phyloP scores from a whole-genome alignment of 768 basidiomycete species.

The Boletus reticuloceps region DNA sequence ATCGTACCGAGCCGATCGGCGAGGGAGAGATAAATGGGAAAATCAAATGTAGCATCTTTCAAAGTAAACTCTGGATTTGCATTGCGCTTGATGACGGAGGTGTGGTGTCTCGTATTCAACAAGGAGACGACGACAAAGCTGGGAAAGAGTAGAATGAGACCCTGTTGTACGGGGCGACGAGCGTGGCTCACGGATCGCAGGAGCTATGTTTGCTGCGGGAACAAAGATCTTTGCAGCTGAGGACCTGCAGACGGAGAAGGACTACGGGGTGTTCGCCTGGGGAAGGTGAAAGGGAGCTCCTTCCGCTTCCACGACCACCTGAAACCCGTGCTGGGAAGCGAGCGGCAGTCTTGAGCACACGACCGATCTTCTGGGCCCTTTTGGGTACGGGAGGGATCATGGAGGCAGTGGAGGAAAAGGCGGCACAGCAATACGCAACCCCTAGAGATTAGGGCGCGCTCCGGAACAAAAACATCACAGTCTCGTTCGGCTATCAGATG shows the following conservation, averaged over 20 bases:
- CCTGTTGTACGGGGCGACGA: neutral
- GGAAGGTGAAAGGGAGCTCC: constrained; percentile 39
- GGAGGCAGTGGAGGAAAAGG: neutral
- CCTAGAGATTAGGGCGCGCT: constrained; percentile 4
- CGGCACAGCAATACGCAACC: constrained; percentile 18
- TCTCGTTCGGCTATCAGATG: too few relatives aligned
- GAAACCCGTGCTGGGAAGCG: constrained; percentile 49
- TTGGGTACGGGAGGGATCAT: constrained; percentile 37
- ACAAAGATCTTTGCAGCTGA: constrained; percentile 59
- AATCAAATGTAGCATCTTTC: constrained; percentile 84
- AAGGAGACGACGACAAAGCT: constrained; percentile 73
- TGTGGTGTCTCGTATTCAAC: constrained; percentile 58
- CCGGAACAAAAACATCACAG: neutral
- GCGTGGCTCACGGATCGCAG: constrained; percentile 71
- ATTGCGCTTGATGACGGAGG: constrained; percentile 72
- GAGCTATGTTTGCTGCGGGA: constrained; percentile 66
- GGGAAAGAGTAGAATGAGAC: neutral
- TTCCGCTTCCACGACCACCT: constrained; percentile 37
- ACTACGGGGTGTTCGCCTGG: constrained; percentile 68
- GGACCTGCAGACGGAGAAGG: constrained; percentile 63
- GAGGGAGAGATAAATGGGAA: constrained; percentile 77
- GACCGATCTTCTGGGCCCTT: constrained; percentile 50
- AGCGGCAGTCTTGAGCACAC: constrained; percentile 60
- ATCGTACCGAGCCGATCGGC: constrained; percentile 70
- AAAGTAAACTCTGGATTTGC: constrained; percentile 63